A percentile compares a stretch with the other conserved stretches of the same genome.
These are phyloP conservation scores for Cercophora sp. DNA, from an alignment of 495 filamentous ascomycete species.

Conservation along the genomic window DNA sequence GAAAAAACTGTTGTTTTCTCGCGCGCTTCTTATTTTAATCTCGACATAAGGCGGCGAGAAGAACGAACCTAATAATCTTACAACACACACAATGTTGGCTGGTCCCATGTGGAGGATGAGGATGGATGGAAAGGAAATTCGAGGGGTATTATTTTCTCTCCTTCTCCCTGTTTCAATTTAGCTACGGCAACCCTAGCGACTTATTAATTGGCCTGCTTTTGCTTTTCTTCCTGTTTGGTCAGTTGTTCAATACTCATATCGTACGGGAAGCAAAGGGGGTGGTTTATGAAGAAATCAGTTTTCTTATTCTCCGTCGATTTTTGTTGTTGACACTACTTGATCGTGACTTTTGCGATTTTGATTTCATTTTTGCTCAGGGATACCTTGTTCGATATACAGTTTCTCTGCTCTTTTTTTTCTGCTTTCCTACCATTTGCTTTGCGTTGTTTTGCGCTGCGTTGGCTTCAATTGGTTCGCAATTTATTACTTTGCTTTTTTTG, in stretches of 20 bases:
- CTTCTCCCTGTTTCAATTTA: constrained; percentile 48
- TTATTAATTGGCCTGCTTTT: constrained; percentile 35
- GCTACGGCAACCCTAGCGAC: constrained; percentile 44
- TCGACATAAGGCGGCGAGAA: background rate
- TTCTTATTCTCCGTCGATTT: constrained; percentile 13
- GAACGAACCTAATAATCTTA: constrained; percentile 49
- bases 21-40: no score
- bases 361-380: constrained; percentile 29
- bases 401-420: constrained; percentile 13
- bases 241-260: no score
- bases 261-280: no score
- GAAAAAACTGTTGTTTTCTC: background rate
- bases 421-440: constrained; percentile 8
- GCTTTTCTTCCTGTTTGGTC: constrained; percentile 9
- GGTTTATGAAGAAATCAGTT: constrained; percentile 12
- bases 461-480: no score
- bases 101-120: constrained; percentile 48
- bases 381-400: constrained; percentile 41
- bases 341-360: constrained; percentile 16
- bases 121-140: constrained; percentile 18
- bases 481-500: constrained; percentile 8
- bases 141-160: constrained; percentile 15
- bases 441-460: constrained; percentile 20
- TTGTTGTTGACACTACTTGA: no score
- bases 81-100: constrained; percentile 48